Evolutionary conservation across 768 basidiomycete species (phyloP).

Genomic region (Fomitopsis serialis): DNA sequence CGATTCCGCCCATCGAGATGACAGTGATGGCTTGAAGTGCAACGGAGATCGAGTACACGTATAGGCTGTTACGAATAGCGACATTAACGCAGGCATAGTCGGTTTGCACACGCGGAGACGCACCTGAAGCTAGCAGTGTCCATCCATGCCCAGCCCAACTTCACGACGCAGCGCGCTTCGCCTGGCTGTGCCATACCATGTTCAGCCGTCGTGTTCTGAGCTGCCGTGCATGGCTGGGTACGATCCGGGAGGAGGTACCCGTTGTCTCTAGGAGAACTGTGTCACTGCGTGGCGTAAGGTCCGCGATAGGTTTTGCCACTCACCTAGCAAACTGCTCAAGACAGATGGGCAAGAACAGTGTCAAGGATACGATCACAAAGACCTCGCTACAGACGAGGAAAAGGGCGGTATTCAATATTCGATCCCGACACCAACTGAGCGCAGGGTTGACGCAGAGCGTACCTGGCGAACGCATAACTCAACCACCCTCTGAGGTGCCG

Average conservation of each 20-base stretch:
- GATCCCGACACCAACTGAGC: too few species aligned
- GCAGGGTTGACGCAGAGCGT: background rate
- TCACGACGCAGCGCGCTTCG: constrained; percentile 69
- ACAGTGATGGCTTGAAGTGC: constrained; percentile 90
- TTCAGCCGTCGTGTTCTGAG: background rate
- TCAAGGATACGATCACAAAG: constrained; percentile 76
- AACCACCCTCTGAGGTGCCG: constrained; percentile 66
- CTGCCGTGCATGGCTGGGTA: constrained; percentile 44
- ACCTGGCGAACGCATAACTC: constrained; percentile 84
- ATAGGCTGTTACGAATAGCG: constrained; percentile 47
- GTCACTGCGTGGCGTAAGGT: background rate
- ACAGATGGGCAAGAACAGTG: constrained; percentile 78
- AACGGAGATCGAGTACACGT: constrained; percentile 84
- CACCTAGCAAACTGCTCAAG: constrained; percentile 74
- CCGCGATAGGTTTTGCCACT: too few species aligned
- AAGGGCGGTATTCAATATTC: background rate
- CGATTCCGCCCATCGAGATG: constrained; percentile 89
- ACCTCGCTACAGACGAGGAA: constrained; percentile 47
- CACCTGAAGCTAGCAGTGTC: constrained; percentile 92
- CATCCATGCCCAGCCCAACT: constrained; percentile 79
- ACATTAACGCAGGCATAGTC: background rate
- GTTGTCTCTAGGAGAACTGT: constrained; percentile 52
- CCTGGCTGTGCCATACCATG: constrained; percentile 15
- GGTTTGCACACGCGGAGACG: constrained; percentile 11
- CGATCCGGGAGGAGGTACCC: constrained; percentile 73